These are phyloP conservation scores for Moesziomyces aphidis DNA, from an alignment of 1,284 basidiomycete genomes.

Conservation along the genomic window DNA sequence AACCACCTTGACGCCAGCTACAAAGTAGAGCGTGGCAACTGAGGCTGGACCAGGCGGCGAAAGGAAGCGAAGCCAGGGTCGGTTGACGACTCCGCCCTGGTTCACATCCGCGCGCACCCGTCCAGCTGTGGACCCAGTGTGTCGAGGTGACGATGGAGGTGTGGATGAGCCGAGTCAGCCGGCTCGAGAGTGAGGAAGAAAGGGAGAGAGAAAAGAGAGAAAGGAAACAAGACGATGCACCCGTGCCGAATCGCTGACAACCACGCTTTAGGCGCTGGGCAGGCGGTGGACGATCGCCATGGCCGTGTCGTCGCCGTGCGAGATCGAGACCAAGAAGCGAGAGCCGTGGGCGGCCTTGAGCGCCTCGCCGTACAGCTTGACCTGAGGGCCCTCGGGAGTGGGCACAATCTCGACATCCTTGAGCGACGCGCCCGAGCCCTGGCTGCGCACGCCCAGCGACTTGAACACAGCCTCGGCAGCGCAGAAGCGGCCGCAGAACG, in stretches of 20 bases:
- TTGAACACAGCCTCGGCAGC: conserved; percentile 99
- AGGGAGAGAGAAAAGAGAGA: background rate
- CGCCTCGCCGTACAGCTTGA: conserved; percentile 75
- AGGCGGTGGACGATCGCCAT: conserved; percentile 61
- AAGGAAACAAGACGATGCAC: background rate
- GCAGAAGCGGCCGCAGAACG: conserved; percentile 95
- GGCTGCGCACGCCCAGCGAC: conserved; percentile 88
- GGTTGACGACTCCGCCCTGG: conserved; percentile 52
- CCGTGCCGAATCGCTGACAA: background rate
- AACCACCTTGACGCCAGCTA: background rate
- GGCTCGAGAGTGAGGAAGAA: conserved; percentile 7
- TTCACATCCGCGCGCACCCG: conserved; percentile 17
- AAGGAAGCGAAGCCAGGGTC: conserved; percentile 15
- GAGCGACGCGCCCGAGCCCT: conserved; percentile 91
- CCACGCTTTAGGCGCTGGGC: conserved; percentile 26
- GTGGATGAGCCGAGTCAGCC: conserved; percentile 5
- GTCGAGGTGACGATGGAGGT: conserved; percentile 3
- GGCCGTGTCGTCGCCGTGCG: conserved; percentile 73
- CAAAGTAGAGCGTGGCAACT: conserved; percentile 1
- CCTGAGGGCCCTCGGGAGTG: conserved; percentile 74
- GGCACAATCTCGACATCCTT: conserved; percentile 96
- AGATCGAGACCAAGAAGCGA: conserved; percentile 87
- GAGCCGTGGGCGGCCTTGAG: conserved; percentile 72
- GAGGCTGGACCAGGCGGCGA: conserved; percentile 32
- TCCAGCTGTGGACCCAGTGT: conserved; percentile 39